These are phyloP conservation scores for Cubamyces sp. DNA, from an alignment of 768 basidiomycete genomes.

Conservation along the genomic window DNA sequence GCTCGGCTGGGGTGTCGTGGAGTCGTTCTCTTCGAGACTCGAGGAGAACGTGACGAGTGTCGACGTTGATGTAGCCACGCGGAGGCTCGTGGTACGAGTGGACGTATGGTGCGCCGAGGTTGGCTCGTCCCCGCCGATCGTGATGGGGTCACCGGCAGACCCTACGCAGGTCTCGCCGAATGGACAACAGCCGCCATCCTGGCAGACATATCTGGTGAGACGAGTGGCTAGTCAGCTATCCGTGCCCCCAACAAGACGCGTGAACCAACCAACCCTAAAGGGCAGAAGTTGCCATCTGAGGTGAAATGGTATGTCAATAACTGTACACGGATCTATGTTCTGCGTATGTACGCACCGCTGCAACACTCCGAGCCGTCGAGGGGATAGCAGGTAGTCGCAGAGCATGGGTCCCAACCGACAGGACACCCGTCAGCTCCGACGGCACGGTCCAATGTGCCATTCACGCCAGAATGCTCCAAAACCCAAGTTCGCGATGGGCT, in stretches of 20 bases:
- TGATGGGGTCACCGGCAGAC: conserved; percentile 7
- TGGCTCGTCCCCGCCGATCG: conserved; percentile 7
- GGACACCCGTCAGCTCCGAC: conserved; percentile 6
- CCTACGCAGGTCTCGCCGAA: conserved; percentile 12
- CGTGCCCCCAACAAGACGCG: neutral
- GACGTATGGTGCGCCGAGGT: neutral
- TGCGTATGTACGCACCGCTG: conserved; percentile 1
- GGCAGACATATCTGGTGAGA: conserved; percentile 5
- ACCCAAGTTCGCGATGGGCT: neutral
- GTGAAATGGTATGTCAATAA: neutral
- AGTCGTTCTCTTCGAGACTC: neutral
- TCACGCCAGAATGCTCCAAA: neutral
- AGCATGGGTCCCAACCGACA: conserved; percentile 14
- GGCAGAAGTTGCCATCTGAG: conserved; percentile 18
- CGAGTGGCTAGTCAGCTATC: neutral
- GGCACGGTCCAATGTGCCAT: neutral
- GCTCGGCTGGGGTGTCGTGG: neutral
- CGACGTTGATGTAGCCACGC: neutral
- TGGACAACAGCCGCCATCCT: conserved; percentile 15
- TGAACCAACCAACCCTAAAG: neutral
- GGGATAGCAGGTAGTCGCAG: conserved; percentile 16
- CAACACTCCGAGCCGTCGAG: conserved; percentile 22
- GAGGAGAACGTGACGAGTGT: neutral
- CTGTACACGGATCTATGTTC: too few relatives aligned
- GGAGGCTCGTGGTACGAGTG: neutral